These are phyloP conservation scores for Microsporum ferrugineum DNA, from an alignment of 2,329 filamentous ascomycete species.

Conservation along the genomic window DNA sequence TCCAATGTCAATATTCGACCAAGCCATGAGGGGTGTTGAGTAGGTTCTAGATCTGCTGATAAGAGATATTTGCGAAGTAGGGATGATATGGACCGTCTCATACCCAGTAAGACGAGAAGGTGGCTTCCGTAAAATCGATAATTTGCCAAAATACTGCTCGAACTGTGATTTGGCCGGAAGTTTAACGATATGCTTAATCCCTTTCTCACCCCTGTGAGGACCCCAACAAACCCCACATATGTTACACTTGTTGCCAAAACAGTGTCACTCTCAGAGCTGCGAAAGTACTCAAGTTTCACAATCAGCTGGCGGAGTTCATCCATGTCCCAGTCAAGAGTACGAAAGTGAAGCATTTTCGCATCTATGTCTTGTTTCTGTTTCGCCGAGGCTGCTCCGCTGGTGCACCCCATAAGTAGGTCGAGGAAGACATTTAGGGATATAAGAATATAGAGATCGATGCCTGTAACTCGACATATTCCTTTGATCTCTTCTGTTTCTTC, in stretches of 20 bases:
- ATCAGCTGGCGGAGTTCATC: conserved; percentile 39
- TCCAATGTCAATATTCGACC: background rate
- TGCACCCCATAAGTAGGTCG: conserved; percentile 55
- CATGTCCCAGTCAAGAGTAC: conserved; percentile 46
- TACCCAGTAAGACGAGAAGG: conserved; percentile 43
- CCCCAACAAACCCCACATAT: conserved; percentile 42
- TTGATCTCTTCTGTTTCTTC: conserved; percentile 53
- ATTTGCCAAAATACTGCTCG: conserved; percentile 12
- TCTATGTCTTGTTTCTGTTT: conserved; percentile 12
- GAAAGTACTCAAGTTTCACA: conserved; percentile 43
- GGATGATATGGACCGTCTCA: conserved; percentile 43
- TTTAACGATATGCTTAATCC: conserved; percentile 42
- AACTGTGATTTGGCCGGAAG: conserved; percentile 30
- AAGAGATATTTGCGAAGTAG: conserved; percentile 38
- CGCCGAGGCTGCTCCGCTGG: conserved; percentile 41
- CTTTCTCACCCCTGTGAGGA: conserved; percentile 38
- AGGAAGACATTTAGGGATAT: conserved; percentile 53
- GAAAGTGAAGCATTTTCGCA: conserved; percentile 29
- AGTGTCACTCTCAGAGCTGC: conserved; percentile 20
- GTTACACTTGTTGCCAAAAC: conserved; percentile 38
- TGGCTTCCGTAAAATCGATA: conserved; percentile 22
- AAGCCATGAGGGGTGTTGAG: background rate
- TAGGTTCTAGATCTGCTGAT: conserved; percentile 14
- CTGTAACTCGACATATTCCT: conserved; percentile 43
- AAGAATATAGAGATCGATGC: conserved; percentile 48